A percentile compares a stretch with the other conserved stretches of the same genome.
Conservation (phyloP, 169 alveolate genomes). For the Plasmodium cynomolgi region DNA sequence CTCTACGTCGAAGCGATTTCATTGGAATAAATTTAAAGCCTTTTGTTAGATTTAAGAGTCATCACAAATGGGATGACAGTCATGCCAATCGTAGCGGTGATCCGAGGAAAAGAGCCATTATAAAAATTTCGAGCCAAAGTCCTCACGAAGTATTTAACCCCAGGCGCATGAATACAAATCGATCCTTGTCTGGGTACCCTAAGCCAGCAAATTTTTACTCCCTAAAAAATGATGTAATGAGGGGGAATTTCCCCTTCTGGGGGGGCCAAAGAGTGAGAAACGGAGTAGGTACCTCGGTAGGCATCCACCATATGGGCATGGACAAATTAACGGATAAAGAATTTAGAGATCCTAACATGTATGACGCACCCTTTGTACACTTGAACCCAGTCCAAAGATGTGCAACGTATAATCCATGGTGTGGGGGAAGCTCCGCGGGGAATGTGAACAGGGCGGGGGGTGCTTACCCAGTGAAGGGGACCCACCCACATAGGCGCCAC, state of each 20-base stretch:
- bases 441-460: background rate
- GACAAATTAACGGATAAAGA: background rate
- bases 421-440: background rate
- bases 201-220: constrained; percentile 3
- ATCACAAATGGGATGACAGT: background rate
- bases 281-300: background rate
- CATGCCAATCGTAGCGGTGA: background rate
- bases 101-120: constrained; percentile 31
- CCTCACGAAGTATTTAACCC: constrained; percentile 9
- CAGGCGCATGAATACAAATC: background rate
- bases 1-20: constrained; percentile 45
- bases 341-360: background rate
- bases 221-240: background rate
- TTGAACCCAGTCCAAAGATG: background rate
- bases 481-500: background rate
- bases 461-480: background rate
- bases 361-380: background rate
- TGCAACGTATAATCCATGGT: background rate
- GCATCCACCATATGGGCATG: background rate
- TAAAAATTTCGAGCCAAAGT: constrained; percentile 45
- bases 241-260: background rate
- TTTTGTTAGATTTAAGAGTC: constrained; percentile 42
- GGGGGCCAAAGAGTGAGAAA: background rate
- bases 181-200: background rate
- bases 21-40: constrained; percentile 66